A percentile compares a stretch with the other conserved stretches of the same genome.
Conservation (phyloP, 2,329 filamentous ascomycete species). For the Ophiosphaerella narmari region DNA sequence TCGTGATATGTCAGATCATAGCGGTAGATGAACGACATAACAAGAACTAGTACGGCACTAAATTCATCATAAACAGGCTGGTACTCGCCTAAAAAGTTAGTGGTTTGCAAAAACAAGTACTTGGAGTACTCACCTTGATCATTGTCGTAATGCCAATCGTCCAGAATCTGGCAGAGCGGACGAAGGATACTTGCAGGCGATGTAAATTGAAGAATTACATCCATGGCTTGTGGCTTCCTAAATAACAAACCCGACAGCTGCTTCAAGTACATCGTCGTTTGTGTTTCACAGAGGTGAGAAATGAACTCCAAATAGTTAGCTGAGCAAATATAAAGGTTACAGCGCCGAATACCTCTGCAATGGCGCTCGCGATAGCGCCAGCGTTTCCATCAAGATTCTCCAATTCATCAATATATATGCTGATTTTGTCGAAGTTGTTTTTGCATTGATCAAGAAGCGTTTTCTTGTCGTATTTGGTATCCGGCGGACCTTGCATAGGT, state of each 20-base stretch:
- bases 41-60: slow-evolving; percentile 73
- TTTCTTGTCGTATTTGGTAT: slow-evolving; percentile 77
- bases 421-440: slow-evolving; percentile 73
- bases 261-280: slow-evolving; percentile 81
- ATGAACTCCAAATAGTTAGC: slow-evolving; percentile 59
- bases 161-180: slow-evolving; percentile 74
- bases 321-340: neutral
- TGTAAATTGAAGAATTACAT: slow-evolving; percentile 77
- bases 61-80: slow-evolving; percentile 88
- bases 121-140: slow-evolving; percentile 61
- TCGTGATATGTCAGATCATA: slow-evolving; percentile 70
- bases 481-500: slow-evolving; percentile 76
- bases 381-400: slow-evolving; percentile 92
- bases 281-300: slow-evolving; percentile 69
- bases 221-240: slow-evolving; percentile 71
- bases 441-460: slow-evolving; percentile 78
- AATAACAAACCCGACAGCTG: slow-evolving; percentile 73
- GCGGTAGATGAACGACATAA: slow-evolving; percentile 75
- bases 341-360: slow-evolving; percentile 47
- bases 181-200: slow-evolving; percentile 71
- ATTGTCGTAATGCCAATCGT: slow-evolving; percentile 80
- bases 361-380: slow-evolving; percentile 78
- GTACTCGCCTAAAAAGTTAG: slow-evolving; percentile 64
- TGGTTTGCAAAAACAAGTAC: neutral
- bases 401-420: slow-evolving; percentile 77